Evolutionary conservation across 768 basidiomycete genomes (phyloP), one percentile per base, ranked within the genome.

Genomic region (Terana coerulea): DNA sequence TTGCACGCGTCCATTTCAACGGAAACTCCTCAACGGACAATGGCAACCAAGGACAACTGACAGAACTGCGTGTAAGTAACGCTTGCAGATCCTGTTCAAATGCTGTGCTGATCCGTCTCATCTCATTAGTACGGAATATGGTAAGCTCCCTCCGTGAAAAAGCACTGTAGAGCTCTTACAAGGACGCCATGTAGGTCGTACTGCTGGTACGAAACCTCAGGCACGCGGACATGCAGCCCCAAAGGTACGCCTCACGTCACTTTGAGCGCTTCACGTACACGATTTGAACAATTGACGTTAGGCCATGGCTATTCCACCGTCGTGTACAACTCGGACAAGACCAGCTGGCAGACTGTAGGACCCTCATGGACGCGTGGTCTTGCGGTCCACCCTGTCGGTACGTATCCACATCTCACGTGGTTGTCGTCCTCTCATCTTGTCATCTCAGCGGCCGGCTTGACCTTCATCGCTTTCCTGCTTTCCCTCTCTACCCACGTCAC

Each of bases 341-440:
- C 69, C 3, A 66, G 65, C 39, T 72, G 56, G 34, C 68, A 75
- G 17, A 68, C 65, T 43, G 74, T 88, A 51, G 74, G 66, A 3
- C 59, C 79, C 0, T 75, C 80, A 1, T 88, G 86, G 83, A 91
- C 88, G 6, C 78, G 79, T 33, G 88, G 86, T 3, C 76, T 91
- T 6, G 86, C 80, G 2, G 72, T 88, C 24, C 86, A 88, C 57
- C 87, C 88, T 14, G 79, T 88, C 47, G 88, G 88, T 87, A 57
- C 44, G 83, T 70, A 30, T 34, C 28, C 42, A n/a, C n/a, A n/a
- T n/a, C n/a, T n/a, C n/a, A n/a, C n/a, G n/a, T n/a, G n/a, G n/a
- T n/a, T n/a, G n/a, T n/a, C n/a, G n/a, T n/a, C 25, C 25, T 37
- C 47, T 21, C 48, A 10, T 29, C 3, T 29, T 29, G 25, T 8